A percentile compares a stretch with the other conserved stretches of the same genome.
Evolutionary conservation across 805 yeast species (phyloP).

Genomic region (Ogataea methylovora): DNA sequence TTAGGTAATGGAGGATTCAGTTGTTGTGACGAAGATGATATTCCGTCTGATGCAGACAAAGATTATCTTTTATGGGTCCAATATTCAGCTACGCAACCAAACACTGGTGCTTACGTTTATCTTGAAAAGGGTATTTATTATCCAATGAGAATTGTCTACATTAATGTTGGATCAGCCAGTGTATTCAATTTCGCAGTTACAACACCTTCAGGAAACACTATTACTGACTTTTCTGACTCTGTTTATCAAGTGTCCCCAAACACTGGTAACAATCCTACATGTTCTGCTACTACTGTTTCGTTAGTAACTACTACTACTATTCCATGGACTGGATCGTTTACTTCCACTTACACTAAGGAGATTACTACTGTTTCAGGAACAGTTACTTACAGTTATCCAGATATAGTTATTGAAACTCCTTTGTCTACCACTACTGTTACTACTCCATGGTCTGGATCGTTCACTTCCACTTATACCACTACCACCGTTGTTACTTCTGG

Average conservation of each 20-base stretch:
- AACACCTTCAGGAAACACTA: background rate
- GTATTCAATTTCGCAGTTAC: background rate
- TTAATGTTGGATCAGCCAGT: background rate
- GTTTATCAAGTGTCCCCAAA: background rate
- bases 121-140: background rate
- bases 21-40: constrained; percentile 22
- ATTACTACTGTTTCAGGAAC: no score
- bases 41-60: constrained; percentile 2
- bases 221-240: background rate
- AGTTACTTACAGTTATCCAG: no score
- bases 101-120: constrained; percentile 2
- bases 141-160: constrained; percentile 4
- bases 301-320: background rate
- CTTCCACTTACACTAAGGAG: no score
- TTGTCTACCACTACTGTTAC: no score
- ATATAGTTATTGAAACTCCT: no score
- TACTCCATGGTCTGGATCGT: no score
- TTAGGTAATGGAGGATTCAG: constrained; percentile 25
- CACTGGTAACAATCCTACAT: background rate
- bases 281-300: background rate
- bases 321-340: no score
- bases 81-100: background rate
- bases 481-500: no score
- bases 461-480: no score
- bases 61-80: constrained; percentile 5